These are phyloP conservation scores for Verbena officinalis DNA, from an alignment of 257 asterid genomes.

Conservation along the genomic window DNA sequence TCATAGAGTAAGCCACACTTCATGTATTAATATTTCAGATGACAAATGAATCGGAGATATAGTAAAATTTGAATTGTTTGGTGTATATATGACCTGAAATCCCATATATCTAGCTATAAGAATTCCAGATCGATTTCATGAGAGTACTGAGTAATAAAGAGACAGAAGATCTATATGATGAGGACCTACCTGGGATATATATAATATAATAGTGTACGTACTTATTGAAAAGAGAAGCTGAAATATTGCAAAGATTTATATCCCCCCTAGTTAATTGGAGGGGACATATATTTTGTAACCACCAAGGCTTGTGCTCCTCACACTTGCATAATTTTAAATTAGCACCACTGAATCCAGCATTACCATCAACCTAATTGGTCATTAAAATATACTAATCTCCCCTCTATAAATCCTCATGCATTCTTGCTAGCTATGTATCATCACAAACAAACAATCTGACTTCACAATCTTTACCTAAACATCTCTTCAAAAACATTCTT, in stretches of 20 bases:
- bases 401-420: conserved; percentile 43
- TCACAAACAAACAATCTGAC: conserved; percentile 1
- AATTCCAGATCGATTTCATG: too few species aligned
- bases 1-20: too few species aligned
- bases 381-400: not conserved
- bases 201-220: too few species aligned
- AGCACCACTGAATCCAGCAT: conserved; percentile 16
- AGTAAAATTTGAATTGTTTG: too few species aligned
- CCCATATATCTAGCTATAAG: too few species aligned
- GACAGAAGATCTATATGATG: too few species aligned
- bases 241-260: not conserved
- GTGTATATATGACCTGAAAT: too few species aligned
- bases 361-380: not conserved
- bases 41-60: too few species aligned
- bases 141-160: too few species aligned
- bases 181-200: too few species aligned
- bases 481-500: conserved; percentile 3
- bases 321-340: conserved; percentile 17
- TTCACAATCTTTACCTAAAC: not conserved
- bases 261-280: conserved; percentile 22
- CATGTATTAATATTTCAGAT: too few species aligned
- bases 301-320: conserved; percentile 41
- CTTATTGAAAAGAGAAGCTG: not conserved
- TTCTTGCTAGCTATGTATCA: conserved; percentile 11
- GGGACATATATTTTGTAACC: conserved; percentile 21